A percentile compares a stretch with the other conserved stretches of the same genome.
Conservation (phyloP, 352 stramenopile species). For the Pilasporangium apinafurcum region DNA sequence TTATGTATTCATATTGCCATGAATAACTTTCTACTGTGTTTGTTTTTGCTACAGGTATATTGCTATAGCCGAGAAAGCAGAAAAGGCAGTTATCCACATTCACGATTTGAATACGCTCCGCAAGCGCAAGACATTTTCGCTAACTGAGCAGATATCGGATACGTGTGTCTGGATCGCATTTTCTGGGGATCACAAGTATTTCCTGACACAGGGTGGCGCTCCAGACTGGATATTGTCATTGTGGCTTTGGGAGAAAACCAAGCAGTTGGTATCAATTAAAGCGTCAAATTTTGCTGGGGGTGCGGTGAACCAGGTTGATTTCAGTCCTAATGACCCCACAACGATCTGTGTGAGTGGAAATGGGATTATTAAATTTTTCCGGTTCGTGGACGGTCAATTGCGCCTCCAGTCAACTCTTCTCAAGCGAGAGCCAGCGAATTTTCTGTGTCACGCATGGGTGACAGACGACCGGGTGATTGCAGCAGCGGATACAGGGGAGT, state of each 20-base stretch:
- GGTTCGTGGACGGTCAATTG: constrained; percentile 80
- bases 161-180: constrained; percentile 82
- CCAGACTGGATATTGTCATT: constrained; percentile 90
- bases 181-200: constrained; percentile 88
- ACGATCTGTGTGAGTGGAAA: constrained; percentile 87
- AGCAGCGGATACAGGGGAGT: constrained; percentile 81
- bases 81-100: constrained; percentile 84
- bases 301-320: constrained; percentile 82
- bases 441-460: constrained; percentile 90
- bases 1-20: background rate
- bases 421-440: constrained; percentile 81
- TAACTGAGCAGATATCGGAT: constrained; percentile 74
- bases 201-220: constrained; percentile 80
- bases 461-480: constrained; percentile 88
- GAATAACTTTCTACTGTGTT: background rate
- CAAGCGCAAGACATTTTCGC: constrained; percentile 78
- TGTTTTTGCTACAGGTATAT: constrained; percentile 40
- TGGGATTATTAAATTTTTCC: constrained; percentile 87
- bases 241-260: constrained; percentile 92
- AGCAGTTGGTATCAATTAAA: constrained; percentile 75
- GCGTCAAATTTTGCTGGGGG: constrained; percentile 60
- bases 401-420: constrained; percentile 57
- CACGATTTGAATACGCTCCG: constrained; percentile 87
- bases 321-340: constrained; percentile 81
- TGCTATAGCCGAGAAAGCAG: constrained; percentile 82